Conservation (phyloP, 2,329 filamentous ascomycete genomes). For the Claviceps pusilla region DNA sequence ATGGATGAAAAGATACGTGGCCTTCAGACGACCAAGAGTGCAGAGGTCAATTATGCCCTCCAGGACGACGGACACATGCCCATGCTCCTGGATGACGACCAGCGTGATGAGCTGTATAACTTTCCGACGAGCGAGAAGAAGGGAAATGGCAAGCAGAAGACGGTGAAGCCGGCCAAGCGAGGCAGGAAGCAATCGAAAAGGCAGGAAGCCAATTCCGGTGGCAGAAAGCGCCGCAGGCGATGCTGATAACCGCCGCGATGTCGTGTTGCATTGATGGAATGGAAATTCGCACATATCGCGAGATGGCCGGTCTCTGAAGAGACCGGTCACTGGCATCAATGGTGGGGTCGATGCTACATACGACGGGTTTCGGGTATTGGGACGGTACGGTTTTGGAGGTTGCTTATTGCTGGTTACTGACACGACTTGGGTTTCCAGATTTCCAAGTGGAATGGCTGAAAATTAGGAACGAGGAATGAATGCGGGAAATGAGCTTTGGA, state of each 20-base stretch:
- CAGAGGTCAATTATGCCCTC: constrained; percentile 22
- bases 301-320: background rate
- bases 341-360: background rate
- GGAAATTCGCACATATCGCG: no score
- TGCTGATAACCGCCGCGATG: background rate
- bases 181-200: background rate
- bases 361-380: background rate
- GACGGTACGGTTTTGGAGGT: background rate
- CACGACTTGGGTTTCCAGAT: no score
- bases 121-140: background rate
- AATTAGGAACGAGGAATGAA: no score
- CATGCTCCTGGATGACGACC: rapidly evolving
- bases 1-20: constrained; percentile 42
- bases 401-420: background rate
- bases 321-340: background rate
- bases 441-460: no score
- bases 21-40: constrained; percentile 42
- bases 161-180: background rate
- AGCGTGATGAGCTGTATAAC: background rate
- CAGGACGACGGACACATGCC: constrained; percentile 15
- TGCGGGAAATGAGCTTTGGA: background rate
- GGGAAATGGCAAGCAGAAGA: background rate
- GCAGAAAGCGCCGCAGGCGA: background rate
- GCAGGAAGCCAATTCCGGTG: background rate
- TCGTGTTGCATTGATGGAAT: background rate